Conservation (phyloP, 2,329 filamentous ascomycete genomes). For the Ustilaginoidea virens region DNA sequence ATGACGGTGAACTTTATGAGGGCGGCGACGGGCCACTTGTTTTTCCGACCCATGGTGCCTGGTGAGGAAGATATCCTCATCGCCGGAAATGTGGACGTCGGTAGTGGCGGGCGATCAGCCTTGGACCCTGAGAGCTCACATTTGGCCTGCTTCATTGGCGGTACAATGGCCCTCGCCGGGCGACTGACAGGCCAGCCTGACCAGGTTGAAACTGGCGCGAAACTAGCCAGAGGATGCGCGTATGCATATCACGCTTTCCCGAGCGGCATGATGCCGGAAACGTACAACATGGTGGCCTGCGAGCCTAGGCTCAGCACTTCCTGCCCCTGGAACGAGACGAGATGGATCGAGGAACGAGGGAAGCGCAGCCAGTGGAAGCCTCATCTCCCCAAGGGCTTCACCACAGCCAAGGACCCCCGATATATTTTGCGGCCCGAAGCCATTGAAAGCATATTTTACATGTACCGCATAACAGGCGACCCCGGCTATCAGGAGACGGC, state of each 20-base stretch:
- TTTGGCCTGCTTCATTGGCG: constrained; percentile 40
- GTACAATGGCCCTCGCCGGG: constrained; percentile 51
- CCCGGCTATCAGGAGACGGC: constrained; percentile 27
- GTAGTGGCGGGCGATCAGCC: constrained; percentile 26
- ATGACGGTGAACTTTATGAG: constrained; percentile 49
- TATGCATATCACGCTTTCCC: constrained; percentile 50
- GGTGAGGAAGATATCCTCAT: constrained; percentile 48
- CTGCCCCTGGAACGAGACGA: constrained; percentile 20
- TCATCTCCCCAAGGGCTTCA: constrained; percentile 42
- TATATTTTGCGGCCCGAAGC: constrained; percentile 37
- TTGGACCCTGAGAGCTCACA: constrained; percentile 2
- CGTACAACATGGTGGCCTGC: constrained; percentile 27
- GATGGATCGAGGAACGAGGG: constrained; percentile 15
- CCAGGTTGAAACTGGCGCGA: constrained; percentile 46
- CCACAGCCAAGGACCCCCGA: constrained; percentile 32
- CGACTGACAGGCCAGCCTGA: constrained; percentile 43
- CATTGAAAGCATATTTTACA: constrained; percentile 35
- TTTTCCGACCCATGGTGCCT: constrained; percentile 55
- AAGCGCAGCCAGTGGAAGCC: constrained; percentile 10
- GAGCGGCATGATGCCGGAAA: constrained; percentile 44
- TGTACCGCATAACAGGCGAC: constrained; percentile 35
- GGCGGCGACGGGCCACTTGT: constrained; percentile 42
- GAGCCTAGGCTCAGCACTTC: constrained; percentile 3
- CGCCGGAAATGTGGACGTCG: constrained; percentile 25
- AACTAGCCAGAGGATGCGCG: constrained; percentile 50